Base-by-base conservation (phyloP, 2,329 filamentous ascomycete species). In the Apiospora saccharicola region DNA sequence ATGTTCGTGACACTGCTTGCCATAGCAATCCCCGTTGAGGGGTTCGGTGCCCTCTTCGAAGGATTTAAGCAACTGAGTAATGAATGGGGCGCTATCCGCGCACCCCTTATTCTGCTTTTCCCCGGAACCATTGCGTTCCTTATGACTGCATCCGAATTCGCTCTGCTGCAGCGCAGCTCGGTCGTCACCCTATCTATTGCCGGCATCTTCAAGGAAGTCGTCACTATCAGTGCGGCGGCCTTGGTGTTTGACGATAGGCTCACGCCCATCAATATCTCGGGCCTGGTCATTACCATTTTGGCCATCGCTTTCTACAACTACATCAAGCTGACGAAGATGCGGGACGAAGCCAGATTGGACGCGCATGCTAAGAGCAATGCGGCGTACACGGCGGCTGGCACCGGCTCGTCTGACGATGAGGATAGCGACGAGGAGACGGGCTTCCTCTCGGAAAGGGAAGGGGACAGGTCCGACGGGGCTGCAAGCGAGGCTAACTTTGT, bases 131-230 rank as follows among this genome's bases (percentile, higher is more conserved):
- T 99, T 70, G 96, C 96, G 1, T 99, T 99, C 81, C 89, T 95
- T 74, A 99, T 99, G 96, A 98, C 97, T 24, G 91, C 95, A 0
- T 95, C 94, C 71, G 96, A 99, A 83, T 99, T 98, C 81, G 96
- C 96, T 70, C 89, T 99, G 74, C 89, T 99, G 76, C 93, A 98
- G 85, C 94, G 96, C 68, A 98, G 96, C 0, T 97, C 94, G 1
- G 96, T 99, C 70, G 96, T 99, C 70, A 98, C 96, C 0, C 88
- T 99, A 67, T 97, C 93, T 70, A 98, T 99, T 77, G 97, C 95
- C 74, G 96, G 96, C 74, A 98, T 99, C 74, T 98, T 99, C 87
- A 99, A 99, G 82, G 96, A 99, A 84, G 96, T 98, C 53, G 92
- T 99, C 71, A 99, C 96, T 19, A 98, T 99, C 78, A 92, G 90